Base-by-base conservation (phyloP, 225 moss, liverwort and hornwort genomes). In the Sphagnum tenellum region DNA sequence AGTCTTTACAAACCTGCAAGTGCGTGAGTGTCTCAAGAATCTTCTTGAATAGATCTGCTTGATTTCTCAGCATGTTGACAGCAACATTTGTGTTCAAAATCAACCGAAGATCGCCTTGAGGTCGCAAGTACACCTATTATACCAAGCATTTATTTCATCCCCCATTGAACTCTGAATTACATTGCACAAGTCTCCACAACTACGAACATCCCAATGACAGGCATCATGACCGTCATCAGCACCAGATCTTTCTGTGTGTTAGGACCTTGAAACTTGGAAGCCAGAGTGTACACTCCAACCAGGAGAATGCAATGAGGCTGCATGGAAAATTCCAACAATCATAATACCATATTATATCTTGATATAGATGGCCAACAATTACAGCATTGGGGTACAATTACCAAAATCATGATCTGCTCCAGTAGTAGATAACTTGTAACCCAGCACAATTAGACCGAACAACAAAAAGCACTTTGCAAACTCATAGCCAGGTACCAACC, bases 101-200 rank as follows among this genome's bases (percentile, higher is more conserved):
- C 74, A 96, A 69, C 74, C 89, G 92, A 66, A 96, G 74, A 72
- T 96, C 95, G 66, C 89, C 92, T 75, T 86, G 89, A 60, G 95
- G 95, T 66, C 89, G 88, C 65, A 79, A 60, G 64, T 89, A 92
- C 75, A 92, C 86, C 95, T 96, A 79, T 77, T 75, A 72, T 47
- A 69, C 61, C 75, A 55, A 29, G 29, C 29, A 29, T 29, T 29
- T 29, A 29, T 29, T 29, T 0, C 0, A 29, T 29, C 29, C 29
- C 29, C 29, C 29, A 29, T 29, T 29, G 29, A 29, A 29, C 29
- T 29, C 29, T 29, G 29, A 29, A 29, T 29, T 29, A 29, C 29
- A 29, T 29, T 29, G 29, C 29, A 29, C 29, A 29, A 29, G 29
- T 29, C 29, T 29, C 29, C 29, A 29, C 29, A 29, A 29, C 29